Evolutionary conservation across 257 asterid genomes (phyloP), one percentile per base, ranked within the genome.

Genomic region (Avicennia marina): DNA sequence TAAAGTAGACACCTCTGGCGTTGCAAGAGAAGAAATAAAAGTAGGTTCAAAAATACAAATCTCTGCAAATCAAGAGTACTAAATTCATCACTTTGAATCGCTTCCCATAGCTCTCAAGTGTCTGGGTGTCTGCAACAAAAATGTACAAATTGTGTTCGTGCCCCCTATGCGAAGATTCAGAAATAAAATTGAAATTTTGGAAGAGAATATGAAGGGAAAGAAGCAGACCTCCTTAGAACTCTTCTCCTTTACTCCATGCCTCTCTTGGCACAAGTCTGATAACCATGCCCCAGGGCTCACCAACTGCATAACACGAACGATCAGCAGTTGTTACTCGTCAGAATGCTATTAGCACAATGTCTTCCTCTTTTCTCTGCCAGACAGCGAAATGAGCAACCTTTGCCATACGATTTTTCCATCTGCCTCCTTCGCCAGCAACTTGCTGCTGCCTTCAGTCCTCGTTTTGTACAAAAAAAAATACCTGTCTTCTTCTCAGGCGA

Each of bases 311-410:
- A 11, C 17, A 48, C 2, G 20, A 10, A 48, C 17, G 10, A 40
- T 3, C 4, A 40, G 13, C 6, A 7, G 17, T 2, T 4, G 10
- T 3, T 8, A 4, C 17, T 8, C 4, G 8, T 40, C 78, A 73
- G 13, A 83, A 83, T 63, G 76, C 76, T 78, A 80, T 73, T 40
- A 74, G 62, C 62, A 76, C 72, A 63, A 76, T 76, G 56, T 80
- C 87, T 54, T 80, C 81, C 50, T 80, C 83, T 24, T 80, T 80
- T 80, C 87, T 62, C 76, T 80, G 49, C 72, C 76, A 16, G 87
- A 67, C 2, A 80, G 61, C 1, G 81, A 39, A 16, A 80, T 55
- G 33, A 41, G 55, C 57, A 80, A 59, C 68, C 68, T 80, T 9
- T 83, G 87, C 87, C 83, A 80, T 58, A 60, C 82, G 56, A 53